A percentile compares a stretch with the other conserved stretches of the same genome.
Conservation (phyloP, 2,329 filamentous ascomycete species). For the Acrocalymma vagum region DNA sequence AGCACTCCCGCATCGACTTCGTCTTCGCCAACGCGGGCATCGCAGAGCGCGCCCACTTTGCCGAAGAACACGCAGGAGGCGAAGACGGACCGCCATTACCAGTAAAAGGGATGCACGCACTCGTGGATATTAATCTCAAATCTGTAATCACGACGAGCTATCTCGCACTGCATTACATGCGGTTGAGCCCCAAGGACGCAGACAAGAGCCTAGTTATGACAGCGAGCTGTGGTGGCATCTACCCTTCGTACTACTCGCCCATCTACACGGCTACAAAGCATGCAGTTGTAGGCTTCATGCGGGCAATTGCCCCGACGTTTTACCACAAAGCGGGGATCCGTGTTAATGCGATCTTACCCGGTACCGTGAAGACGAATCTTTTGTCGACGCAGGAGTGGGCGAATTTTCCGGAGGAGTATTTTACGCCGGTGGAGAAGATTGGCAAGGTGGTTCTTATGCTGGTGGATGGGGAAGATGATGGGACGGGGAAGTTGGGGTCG, state of each 20-base stretch:
- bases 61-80: constrained; percentile 18
- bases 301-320: constrained; percentile 43
- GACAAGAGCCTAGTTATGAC: constrained; percentile 42
- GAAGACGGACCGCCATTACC: constrained; percentile 16
- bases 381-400: constrained; percentile 34
- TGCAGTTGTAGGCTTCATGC: constrained; percentile 49
- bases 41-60: constrained; percentile 51
- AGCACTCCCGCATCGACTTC: constrained; percentile 51
- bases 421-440: constrained; percentile 40
- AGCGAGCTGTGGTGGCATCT: constrained; percentile 44
- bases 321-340: constrained; percentile 38
- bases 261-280: constrained; percentile 52
- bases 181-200: constrained; percentile 23
- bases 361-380: constrained; percentile 46
- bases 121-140: constrained; percentile 54
- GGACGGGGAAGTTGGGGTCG: constrained; percentile 16
- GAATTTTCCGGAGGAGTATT: constrained; percentile 37
- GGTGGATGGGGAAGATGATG: constrained; percentile 29
- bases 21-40: constrained; percentile 59
- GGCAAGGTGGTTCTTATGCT: constrained; percentile 34
- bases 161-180: constrained; percentile 52
- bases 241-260: constrained; percentile 43
- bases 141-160: constrained; percentile 52
- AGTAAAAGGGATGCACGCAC: constrained; percentile 33
- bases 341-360: constrained; percentile 49